Evolutionary conservation across 495 filamentous ascomycete species (phyloP), one percentile per base, ranked within the genome.

Genomic region (Tuber melanosporum): DNA sequence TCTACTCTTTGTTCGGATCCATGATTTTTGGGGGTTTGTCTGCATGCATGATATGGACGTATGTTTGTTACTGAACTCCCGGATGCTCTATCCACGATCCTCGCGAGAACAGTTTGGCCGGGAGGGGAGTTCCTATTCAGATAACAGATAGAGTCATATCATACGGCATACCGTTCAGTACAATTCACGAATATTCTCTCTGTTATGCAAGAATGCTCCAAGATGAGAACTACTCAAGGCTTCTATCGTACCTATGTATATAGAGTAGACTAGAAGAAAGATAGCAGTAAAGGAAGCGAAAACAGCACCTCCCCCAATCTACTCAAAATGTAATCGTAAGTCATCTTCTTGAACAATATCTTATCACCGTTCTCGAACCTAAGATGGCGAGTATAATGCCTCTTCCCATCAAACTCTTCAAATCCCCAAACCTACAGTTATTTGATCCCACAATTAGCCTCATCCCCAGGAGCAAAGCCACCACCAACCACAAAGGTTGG

Each of bases 291-390:
- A 32, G n/a, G 32, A 66, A 32, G 3, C 1, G 14, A n/a, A 32
- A 32, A 66, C 2, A 26, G 57, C n/a, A 26, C n/a, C 57, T 15
- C 12, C 57, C 26, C 57, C 26, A 14, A 32, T 66, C 26, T 66
- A 66, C 57, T 32, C 57, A 66, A 66, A 66, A n/a, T n/a, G 57
- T 80, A 96, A 79, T 93, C 88, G 84, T 96, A 97, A 15, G 97
- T 90, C 83, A 97, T 85, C 83, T 89, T 88, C 52, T 90, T 88
- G 82, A 87, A 85, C 75, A 90, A 87, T 76, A 87, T 87, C 85
- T 91, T 85, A 0, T 85, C 85, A 93, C 85, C 70, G 91, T 91
- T 76, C 92, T 84, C 71, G 26, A 83, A 76, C 52, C 47, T 79
- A n/a, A 81, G 79, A 73, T 82, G 78, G 20, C 81, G 75, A 14